Evolutionary conservation across 768 basidiomycete species (phyloP), one percentile per base, ranked within the genome.

Genomic region (Mycena polygramma): DNA sequence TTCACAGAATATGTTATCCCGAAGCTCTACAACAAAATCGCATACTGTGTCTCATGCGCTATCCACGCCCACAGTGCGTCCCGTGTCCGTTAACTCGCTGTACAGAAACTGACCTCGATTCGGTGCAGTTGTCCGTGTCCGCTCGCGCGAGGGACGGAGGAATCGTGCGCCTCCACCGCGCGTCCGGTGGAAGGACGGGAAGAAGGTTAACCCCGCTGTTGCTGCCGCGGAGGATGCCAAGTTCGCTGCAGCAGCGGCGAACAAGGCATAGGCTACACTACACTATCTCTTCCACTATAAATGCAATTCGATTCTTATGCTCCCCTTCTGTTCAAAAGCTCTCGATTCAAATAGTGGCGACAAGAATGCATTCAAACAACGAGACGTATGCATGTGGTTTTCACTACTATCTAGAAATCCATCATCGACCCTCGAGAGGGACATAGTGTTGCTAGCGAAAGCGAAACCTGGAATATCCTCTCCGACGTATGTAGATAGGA

Each of bases 131-230:
- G 98, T 99, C 74, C 97, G 98, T 82, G 98, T 99, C 57, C 95
- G 98, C 73, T 98, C 98, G 69, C 90, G 93, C 74, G 94, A 94
- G 87, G 95, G 95, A 65, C 93, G 97, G 78, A 90, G 97, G 83
- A 99, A 98, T 91, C 95, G 98, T 82, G 93, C 95, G 6, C 98
- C 98, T 70, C 98, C 98, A 74, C 95, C 96, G 35, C 94, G 98
- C 74, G 84, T 98, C 74, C 89, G 97, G 76, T 98, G 95, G 95
- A 96, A 96, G 84, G 94, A 95, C 79, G 92, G 92, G 71, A 94
- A 98, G 90, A 95, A 96, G 88, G 92, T 97, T 82, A 97, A 97
- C 87, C 94, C 95, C 54, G 96, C 96, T 64, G 96, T 98, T 37
- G 93, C 91, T 57, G 96, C 96, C 70, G 96, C 96, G 35, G 93